Conservation (phyloP, 306 rosid species). For the Fagus crenata region DNA sequence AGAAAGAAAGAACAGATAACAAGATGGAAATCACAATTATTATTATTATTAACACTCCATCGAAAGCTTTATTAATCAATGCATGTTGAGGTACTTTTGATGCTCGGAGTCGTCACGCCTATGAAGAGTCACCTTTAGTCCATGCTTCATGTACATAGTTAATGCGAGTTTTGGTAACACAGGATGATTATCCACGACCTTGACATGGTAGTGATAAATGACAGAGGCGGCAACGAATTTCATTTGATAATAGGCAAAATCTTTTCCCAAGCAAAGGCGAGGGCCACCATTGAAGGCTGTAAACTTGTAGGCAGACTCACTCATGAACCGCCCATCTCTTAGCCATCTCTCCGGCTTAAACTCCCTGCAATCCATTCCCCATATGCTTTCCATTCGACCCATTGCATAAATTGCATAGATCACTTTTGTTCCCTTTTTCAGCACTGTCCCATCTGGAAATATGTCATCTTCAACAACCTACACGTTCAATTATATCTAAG, state of each 20-base stretch:
- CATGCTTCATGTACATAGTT: conserved; percentile 85
- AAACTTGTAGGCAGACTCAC: conserved; percentile 85
- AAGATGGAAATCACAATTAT: too few relatives aligned
- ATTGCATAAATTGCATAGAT: conserved; percentile 76
- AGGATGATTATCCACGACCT: conserved; percentile 52
- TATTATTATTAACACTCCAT: too few relatives aligned
- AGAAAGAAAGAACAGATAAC: too few relatives aligned
- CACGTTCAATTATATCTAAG: background rate
- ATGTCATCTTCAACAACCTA: conserved; percentile 69
- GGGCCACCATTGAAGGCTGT: conserved; percentile 96
- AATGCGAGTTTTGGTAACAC: conserved; percentile 81
- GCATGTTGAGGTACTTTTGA: conserved; percentile 27
- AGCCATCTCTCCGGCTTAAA: conserved; percentile 90
- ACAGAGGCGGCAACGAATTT: conserved; percentile 76
- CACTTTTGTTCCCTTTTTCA: conserved; percentile 82
- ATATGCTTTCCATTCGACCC: conserved; percentile 82
- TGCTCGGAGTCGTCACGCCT: conserved; percentile 41
- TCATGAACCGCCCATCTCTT: conserved; percentile 64
- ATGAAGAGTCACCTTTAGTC: conserved; percentile 52
- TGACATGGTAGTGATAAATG: conserved; percentile 57
- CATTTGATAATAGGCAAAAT: conserved; percentile 92
- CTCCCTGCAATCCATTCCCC: conserved; percentile 80
- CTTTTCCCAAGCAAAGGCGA: conserved; percentile 82
- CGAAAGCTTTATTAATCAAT: background rate
- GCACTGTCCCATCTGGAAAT: conserved; percentile 72